Base-by-base conservation (phyloP, 805 yeast species). In the Candida ipomoeae region DNA sequence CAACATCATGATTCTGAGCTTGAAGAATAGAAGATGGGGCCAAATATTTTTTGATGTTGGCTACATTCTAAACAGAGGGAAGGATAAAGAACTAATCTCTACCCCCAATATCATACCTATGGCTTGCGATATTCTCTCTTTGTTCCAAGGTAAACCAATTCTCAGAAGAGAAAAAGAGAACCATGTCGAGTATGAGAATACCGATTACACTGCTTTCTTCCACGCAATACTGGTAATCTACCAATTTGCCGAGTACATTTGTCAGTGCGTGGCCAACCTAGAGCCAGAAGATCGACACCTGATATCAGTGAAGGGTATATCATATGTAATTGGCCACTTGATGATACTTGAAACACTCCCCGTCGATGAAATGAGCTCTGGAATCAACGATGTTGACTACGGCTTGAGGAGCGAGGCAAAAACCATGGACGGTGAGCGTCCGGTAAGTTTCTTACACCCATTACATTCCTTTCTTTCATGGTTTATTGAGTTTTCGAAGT, bases 181-280 rank as follows among this genome's bases (percentile, higher is more conserved):
- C 52, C 99, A 92, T 65, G 90, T 92, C 8, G 97, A 91, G 62
- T 94, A 87, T 63, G 99, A 92, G 62, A 84, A 83, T 41, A 88
- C 87, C 32, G 92, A 88, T 46, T 94, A 91, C 74, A 79, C 85
- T 1, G 78, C 82, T 2, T 85, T 77, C 59, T 85, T 85, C 63
- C 85, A 85, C 54, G 81, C 85, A 1, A 67, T 84, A 51, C 84
- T 87, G 48, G 87, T 83, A 3, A 75, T 88, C 0, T 77, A 85
- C 8, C 85, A 85, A 52, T 77, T 82, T 56, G 77, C 80, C 0
- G 86, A 82, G 51, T 70, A 71, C 51, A 68, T 82, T 11, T 78
- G 84, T 0, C 79, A 74, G 51, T 65, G 80, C 5, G 64, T 81
- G 7, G 61, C 63, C 8, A 61, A 56, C 34, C 49, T 69, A 21